phyloP scores from a whole-genome alignment of 2,329 filamentous ascomycete genomes.

The Epichloe scottii region DNA sequence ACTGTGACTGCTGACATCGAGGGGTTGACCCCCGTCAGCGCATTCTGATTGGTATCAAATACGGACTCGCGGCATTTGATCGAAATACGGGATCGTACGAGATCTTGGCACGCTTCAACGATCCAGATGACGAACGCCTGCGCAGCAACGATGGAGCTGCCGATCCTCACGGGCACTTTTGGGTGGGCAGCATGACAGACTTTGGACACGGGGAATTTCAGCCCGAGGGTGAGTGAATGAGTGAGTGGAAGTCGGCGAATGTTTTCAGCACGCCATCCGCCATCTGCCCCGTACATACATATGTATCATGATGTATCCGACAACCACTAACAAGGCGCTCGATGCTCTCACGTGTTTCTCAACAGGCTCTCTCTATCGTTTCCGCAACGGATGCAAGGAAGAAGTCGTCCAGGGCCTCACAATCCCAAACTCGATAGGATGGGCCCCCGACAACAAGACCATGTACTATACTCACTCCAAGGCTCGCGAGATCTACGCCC shows the following conservation, averaged over 20 bases:
- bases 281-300: not conserved
- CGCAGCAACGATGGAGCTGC: constrained; percentile 72
- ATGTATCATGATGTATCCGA: not conserved
- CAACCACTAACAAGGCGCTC: not conserved
- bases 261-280: too few relatives aligned
- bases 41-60: constrained; percentile 69
- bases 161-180: constrained; percentile 70
- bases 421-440: constrained; percentile 78
- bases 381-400: constrained; percentile 48
- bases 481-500: constrained; percentile 55
- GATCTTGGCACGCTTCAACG: constrained; percentile 37
- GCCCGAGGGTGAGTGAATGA: constrained; percentile 36
- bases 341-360: not conserved
- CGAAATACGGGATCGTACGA: constrained; percentile 42
- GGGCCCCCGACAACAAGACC: constrained; percentile 58
- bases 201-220: constrained; percentile 44
- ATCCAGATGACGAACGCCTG: constrained; percentile 37
- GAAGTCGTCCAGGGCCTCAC: constrained; percentile 51
- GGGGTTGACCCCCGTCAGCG: constrained; percentile 44
- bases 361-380: constrained; percentile 61
- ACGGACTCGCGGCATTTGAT: constrained; percentile 69
- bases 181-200: constrained; percentile 80
- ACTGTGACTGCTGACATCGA: constrained; percentile 71
- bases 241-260: not conserved
- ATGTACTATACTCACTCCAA: constrained; percentile 80